Base-by-base conservation (phyloP, 2,329 filamentous ascomycete genomes). In the Colletotrichum destructivum region DNA sequence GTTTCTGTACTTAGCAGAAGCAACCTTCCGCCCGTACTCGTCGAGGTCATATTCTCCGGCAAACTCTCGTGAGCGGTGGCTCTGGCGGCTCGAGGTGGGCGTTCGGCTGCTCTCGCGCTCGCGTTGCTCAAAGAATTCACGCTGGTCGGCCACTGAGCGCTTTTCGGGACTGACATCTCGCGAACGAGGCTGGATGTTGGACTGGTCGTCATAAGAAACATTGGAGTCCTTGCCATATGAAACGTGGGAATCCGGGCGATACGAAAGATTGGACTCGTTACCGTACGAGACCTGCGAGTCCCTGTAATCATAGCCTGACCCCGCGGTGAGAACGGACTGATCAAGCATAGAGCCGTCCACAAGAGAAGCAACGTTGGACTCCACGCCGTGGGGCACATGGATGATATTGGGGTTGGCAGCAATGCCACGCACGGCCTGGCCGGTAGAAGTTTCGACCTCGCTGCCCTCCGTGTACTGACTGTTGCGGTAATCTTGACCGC, bases 341-440 rank as follows among this genome's bases (percentile, higher is more conserved):
- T 90, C 88, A 18, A 90, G 79, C 80, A 88, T 84, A 0, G 94
- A 96, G 21, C 95, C 94, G 76, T 96, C 92, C 2, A 92, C 84
- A 8, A 98, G 85, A 18, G 95, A 98, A 9, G 96, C 96, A 13
- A 98, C 95, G 12, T 93, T 93, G 16, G 95, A 98, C 81, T 98
- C 95, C 0, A 97, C 91, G 2, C 89, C 94, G 44, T 91, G 79
- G 2, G 89, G 90, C 1, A 90, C 91, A 76, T 95, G 91, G 3
- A 97, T 88, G 77, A 94, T 92, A 75, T 94, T 88, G 2, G 94
- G 92, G 75, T 94, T 97, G 13, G 91, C 91, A 52, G 89, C 92
- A 57, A 94, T 83, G 23, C 89, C 90, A 40, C 89, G 90, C 35
- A 98, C 90, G 67, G 93, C 89, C 76, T 94, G 93, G 42, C 91